Percentiles rank a stretch among this genome's conserved stretches.
phyloP scores from a whole-genome alignment of 768 basidiomycete species.

The Chiua virens region DNA sequence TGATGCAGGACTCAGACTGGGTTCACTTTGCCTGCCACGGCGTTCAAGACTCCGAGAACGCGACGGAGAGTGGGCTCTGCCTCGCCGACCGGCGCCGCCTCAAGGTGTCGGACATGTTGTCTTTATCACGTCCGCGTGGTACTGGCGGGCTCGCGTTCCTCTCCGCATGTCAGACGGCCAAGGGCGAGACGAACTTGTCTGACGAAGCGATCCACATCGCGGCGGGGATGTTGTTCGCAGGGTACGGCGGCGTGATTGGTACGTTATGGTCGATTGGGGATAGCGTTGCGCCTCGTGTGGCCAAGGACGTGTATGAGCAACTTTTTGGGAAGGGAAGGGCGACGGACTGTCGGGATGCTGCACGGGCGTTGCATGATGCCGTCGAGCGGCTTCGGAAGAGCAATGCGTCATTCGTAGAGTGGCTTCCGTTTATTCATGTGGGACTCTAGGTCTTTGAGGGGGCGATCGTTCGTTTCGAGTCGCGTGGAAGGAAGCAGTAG shows the following conservation, averaged over 20 bases:
- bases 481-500: too few species aligned
- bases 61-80: slow-evolving; percentile 22
- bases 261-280: slow-evolving; percentile 48
- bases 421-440: background rate
- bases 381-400: background rate
- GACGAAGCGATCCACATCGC: slow-evolving; percentile 44
- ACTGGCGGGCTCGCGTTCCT: slow-evolving; percentile 40
- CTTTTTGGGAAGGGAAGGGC: background rate
- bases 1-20: background rate
- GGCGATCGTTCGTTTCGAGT: too few species aligned
- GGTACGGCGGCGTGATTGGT: slow-evolving; percentile 35
- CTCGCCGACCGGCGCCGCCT: slow-evolving; percentile 10
- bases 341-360: background rate
- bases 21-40: slow-evolving; percentile 37
- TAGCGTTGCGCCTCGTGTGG: slow-evolving; percentile 34
- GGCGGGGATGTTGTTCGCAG: slow-evolving; percentile 38
- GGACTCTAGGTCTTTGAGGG: background rate
- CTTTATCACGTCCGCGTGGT: slow-evolving; percentile 11
- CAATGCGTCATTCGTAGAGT: background rate
- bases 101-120: slow-evolving; percentile 4
- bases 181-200: slow-evolving; percentile 30
- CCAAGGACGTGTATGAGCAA: slow-evolving; percentile 31
- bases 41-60: slow-evolving; percentile 15
- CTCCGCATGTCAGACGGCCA: slow-evolving; percentile 48
- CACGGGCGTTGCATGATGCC: slow-evolving; percentile 4